A percentile compares a stretch with the other conserved stretches of the same genome.
Conservation (phyloP, 1,139 yeast genomes). For the Candida albicans region DNA sequence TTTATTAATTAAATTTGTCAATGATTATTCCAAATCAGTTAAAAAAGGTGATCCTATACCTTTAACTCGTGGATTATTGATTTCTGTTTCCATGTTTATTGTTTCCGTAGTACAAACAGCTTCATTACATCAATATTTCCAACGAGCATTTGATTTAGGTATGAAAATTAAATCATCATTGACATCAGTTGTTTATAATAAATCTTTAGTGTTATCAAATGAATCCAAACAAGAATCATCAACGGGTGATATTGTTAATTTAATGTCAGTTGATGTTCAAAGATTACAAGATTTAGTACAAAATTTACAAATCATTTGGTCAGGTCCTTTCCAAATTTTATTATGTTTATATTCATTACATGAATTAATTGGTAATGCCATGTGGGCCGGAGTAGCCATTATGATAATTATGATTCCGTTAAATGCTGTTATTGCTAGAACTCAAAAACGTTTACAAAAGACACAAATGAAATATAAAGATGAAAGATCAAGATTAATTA, state of each 20-base stretch:
- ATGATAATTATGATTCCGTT: slow-evolving; percentile 85
- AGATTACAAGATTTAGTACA: slow-evolving; percentile 88
- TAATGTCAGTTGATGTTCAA: slow-evolving; percentile 97
- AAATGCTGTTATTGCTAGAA: slow-evolving; percentile 70
- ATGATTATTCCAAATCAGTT: slow-evolving; percentile 58
- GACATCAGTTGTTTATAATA: slow-evolving; percentile 76
- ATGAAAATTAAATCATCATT: slow-evolving; percentile 84
- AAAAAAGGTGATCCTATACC: slow-evolving; percentile 48
- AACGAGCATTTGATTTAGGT: slow-evolving; percentile 84
- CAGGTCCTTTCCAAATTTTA: slow-evolving; percentile 91
- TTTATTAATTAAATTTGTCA: slow-evolving; percentile 75
- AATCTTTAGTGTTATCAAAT: slow-evolving; percentile 76
- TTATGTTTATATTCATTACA: slow-evolving; percentile 78
- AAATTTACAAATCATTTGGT: slow-evolving; percentile 87
- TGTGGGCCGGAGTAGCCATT: slow-evolving; percentile 96
- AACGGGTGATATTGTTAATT: slow-evolving; percentile 96
- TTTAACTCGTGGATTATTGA: slow-evolving; percentile 76
- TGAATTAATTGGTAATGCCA: slow-evolving; percentile 76
- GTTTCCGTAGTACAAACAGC: slow-evolving; percentile 84
- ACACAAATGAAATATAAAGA: slow-evolving; percentile 49
- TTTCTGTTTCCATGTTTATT: slow-evolving; percentile 79
- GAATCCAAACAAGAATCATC: slow-evolving; percentile 79
- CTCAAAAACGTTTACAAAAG: slow-evolving; percentile 74
- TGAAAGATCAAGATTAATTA: slow-evolving; percentile 57
- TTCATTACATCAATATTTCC: slow-evolving; percentile 88